Conservation (phyloP, 352 stramenopile species). For the Pythium apleroticum region DNA sequence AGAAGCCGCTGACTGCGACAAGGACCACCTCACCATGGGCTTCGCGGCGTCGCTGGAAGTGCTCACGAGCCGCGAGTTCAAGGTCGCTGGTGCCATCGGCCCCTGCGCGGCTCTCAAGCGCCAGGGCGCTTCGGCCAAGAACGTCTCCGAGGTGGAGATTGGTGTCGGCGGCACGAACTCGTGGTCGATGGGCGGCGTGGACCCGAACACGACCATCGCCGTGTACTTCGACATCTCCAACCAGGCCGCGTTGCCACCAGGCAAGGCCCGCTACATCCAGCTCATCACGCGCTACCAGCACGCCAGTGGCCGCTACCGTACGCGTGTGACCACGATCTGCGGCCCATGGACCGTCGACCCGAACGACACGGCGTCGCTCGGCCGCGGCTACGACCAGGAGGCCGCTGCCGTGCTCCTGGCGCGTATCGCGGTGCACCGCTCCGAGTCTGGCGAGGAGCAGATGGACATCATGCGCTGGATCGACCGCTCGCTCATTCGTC, state of each 20-base stretch:
- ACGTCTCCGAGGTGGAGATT: slow-evolving; percentile 97
- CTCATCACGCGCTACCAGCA: slow-evolving; percentile 99
- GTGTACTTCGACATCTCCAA: slow-evolving; percentile 99
- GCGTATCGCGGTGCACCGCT: slow-evolving; percentile 84
- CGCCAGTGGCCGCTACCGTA: slow-evolving; percentile 92
- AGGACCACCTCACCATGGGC: slow-evolving; percentile 95
- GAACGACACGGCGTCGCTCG: slow-evolving; percentile 92
- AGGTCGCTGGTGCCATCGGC: slow-evolving; percentile 97
- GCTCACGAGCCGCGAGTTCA: slow-evolving; percentile 98
- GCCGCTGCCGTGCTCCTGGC: slow-evolving; percentile 97
- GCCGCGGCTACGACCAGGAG: slow-evolving; percentile 98
- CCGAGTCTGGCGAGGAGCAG: slow-evolving; percentile 83
- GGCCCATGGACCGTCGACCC: slow-evolving; percentile 94
- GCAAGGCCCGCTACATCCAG: slow-evolving; percentile 96
- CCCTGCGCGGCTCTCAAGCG: slow-evolving; percentile 96
- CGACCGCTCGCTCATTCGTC: slow-evolving; percentile 97
- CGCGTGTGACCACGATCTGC: slow-evolving; percentile 97
- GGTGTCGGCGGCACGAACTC: slow-evolving; percentile 88
- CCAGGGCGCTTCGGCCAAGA: slow-evolving; percentile 82
- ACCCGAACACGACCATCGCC: slow-evolving; percentile 97
- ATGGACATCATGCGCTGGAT: slow-evolving; percentile 90
- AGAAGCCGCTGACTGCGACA: slow-evolving; percentile 93
- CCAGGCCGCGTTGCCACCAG: slow-evolving; percentile 61
- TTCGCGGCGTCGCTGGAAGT: slow-evolving; percentile 96
- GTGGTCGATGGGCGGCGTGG: slow-evolving; percentile 97